Base-by-base conservation (phyloP, 2,329 filamentous ascomycete genomes). In the Fusarium bulbicola region DNA sequence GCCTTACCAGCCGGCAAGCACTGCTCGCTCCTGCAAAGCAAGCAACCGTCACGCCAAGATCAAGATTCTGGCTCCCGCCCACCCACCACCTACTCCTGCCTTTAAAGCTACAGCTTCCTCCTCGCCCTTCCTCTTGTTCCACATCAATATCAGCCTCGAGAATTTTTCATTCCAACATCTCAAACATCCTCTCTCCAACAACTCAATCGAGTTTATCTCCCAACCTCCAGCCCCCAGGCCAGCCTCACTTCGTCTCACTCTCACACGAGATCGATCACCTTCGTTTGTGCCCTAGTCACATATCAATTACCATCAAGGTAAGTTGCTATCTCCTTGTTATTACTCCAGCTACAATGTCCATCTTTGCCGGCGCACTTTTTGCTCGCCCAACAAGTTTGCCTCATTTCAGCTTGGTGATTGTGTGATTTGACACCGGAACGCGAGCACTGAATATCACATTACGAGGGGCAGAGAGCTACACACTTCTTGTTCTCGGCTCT, bases 91-190 rank as follows among this genome's bases (percentile, higher is more conserved):
- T 66, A 64, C 67, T 69, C 76, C 72, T 63, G 61, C 65, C 69
- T 74, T 59, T 78, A 78, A 78, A 78, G 68, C 72, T 47, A 68
- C 63, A 59, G 66, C 72, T 70, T 70, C 57, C 69, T 75, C 66
- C 69, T 75, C 67, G 37, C 71, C 60, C 71, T 69, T 70, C 74
- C 49, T 72, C 54, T 60, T 70, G 68, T 76, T 76, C 65, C 66
- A 69, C 60, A 45, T 58, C 65, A 69, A 52, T 67, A 72, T 69
- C 64, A 60, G 37, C 64, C 64, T 70, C 45, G 60, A 68, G 46
- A 52, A 68, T 57, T 72, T 62, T 56, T 68, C 68, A 74, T 72
- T 73, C 66, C 77, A 66, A 70, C 76, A 69, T 69, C 74, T 72
- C 71, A 70, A 49, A 61, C 69, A 63, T 74, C 76, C 66, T 68